A percentile compares a stretch with the other conserved stretches of the same genome.
Evolutionary conservation across 768 basidiomycete genomes (phyloP).

Genomic region (Suillus ampliporus): DNA sequence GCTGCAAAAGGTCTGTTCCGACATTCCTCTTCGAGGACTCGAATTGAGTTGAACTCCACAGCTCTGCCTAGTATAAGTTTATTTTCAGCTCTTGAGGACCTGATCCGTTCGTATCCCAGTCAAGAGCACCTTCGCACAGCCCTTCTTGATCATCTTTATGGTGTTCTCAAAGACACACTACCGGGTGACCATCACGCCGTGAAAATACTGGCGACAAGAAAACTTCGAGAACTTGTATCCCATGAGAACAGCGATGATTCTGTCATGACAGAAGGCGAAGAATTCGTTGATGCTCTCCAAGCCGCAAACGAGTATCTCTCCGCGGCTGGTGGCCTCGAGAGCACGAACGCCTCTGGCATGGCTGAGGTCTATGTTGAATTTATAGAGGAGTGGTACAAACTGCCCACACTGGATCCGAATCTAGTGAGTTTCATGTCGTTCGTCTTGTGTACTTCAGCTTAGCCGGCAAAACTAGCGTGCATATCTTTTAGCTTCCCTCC

Average conservation of each 20-base stretch:
- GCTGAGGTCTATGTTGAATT: slow-evolving; percentile 48
- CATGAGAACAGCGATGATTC: slow-evolving; percentile 24
- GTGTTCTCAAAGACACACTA: slow-evolving; percentile 42
- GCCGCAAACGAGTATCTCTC: slow-evolving; percentile 36
- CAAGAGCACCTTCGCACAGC: slow-evolving; percentile 42
- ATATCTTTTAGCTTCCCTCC: slow-evolving; percentile 57
- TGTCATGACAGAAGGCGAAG: slow-evolving; percentile 22
- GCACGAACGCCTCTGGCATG: slow-evolving; percentile 32
- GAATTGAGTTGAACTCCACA: slow-evolving; percentile 16
- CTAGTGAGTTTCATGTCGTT: slow-evolving; percentile 31
- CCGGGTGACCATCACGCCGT: slow-evolving; percentile 45
- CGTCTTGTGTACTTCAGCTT: slow-evolving; percentile 16
- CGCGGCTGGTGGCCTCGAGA: slow-evolving; percentile 34
- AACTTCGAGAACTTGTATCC: slow-evolving; percentile 34
- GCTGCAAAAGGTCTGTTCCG: slow-evolving; percentile 69
- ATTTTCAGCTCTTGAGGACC: slow-evolving; percentile 46
- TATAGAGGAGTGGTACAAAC: slow-evolving; percentile 53
- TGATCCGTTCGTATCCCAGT: slow-evolving; percentile 50
- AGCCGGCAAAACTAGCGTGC: slow-evolving; percentile 45
- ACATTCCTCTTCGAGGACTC: slow-evolving; percentile 18
- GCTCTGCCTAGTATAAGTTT: slow-evolving; percentile 48
- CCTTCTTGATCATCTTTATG: slow-evolving; percentile 51
- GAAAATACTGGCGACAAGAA: slow-evolving; percentile 45
- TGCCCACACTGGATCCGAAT: slow-evolving; percentile 33
- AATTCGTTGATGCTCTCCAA: slow-evolving; percentile 35